Percentiles rank a stretch among this genome's conserved stretches.
Conservation (phyloP, 192 early-diverging fungal genomes). For the Gamsiella multidivaricata region DNA sequence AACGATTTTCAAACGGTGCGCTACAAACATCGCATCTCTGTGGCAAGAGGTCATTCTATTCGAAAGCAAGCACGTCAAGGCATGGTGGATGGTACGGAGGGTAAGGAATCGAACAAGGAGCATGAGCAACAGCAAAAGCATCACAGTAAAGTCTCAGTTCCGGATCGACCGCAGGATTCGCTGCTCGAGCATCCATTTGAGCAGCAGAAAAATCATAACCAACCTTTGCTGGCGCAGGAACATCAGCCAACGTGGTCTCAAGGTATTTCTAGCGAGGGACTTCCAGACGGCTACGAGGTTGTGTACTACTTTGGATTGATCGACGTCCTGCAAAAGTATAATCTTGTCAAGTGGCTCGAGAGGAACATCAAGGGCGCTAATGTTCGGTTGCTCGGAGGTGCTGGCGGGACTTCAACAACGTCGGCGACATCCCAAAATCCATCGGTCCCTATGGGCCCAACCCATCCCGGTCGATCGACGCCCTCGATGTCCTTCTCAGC, state of each 20-base stretch:
- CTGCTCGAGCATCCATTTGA: too few species aligned
- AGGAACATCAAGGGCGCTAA: slow-evolving; percentile 44
- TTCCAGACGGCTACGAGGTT: slow-evolving; percentile 30
- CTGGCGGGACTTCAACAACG: not conserved
- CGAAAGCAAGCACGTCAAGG: too few species aligned
- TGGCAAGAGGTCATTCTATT: not conserved
- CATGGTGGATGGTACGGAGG: too few species aligned
- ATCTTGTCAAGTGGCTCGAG: slow-evolving; percentile 40
- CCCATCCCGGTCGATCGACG: slow-evolving; percentile 15
- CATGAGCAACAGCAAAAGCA: not conserved
- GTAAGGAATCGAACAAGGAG: not conserved
- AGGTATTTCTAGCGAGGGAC: slow-evolving; percentile 17
- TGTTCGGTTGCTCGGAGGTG: slow-evolving; percentile 31
- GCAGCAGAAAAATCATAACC: too few species aligned
- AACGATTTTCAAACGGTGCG: slow-evolving; percentile 41
- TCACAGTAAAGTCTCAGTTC: too few species aligned
- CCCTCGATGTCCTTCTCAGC: slow-evolving; percentile 24
- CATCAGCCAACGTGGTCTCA: slow-evolving; percentile 23
- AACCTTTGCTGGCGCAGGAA: too few species aligned
- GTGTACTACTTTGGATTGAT: slow-evolving; percentile 53
- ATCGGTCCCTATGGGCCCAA: too few species aligned
- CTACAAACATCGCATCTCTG: slow-evolving; percentile 1
- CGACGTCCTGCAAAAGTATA: slow-evolving; percentile 51
- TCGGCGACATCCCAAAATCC: not conserved
- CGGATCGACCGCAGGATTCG: too few species aligned